Percentiles rank a stretch among this genome's conserved stretches.
Evolutionary conservation across 257 asterid genomes (phyloP).

Genomic region (Rehmannia glutinosa): DNA sequence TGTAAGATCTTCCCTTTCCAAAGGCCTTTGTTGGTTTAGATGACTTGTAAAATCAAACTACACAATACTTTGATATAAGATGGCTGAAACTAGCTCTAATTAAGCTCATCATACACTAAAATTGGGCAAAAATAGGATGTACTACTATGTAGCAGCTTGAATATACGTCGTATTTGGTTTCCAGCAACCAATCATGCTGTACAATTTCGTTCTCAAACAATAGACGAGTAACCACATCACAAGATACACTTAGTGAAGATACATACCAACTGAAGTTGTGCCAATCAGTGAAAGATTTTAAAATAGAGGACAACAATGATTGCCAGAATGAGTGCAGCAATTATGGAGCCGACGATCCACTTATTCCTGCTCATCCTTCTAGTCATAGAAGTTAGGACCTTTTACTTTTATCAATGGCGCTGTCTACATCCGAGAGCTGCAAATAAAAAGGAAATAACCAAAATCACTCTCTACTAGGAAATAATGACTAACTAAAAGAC

Average conservation of each 20-base stretch:
- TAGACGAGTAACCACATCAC: slow-evolving; percentile 13
- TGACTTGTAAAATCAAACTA: background rate
- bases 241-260: background rate
- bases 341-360: slow-evolving; percentile 75
- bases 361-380: slow-evolving; percentile 81
- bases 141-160: background rate
- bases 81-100: background rate
- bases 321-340: slow-evolving; percentile 72
- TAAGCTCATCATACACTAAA: background rate
- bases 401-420: slow-evolving; percentile 89
- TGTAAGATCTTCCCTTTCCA: no score
- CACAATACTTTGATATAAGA: background rate
- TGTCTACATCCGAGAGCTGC: slow-evolving; percentile 95
- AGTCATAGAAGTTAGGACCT: slow-evolving; percentile 78
- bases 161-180: slow-evolving; percentile 2
- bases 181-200: slow-evolving; percentile 25
- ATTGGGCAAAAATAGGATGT: background rate
- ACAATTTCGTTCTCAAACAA: slow-evolving; percentile 26
- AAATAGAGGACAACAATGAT: slow-evolving; percentile 65
- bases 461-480: background rate
- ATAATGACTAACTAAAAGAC: background rate
- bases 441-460: slow-evolving; percentile 9
- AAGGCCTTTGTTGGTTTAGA: background rate
- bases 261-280: slow-evolving; percentile 16
- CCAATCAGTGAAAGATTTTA: slow-evolving; percentile 53